Conservation (phyloP, 495 filamentous ascomycete species). For the Pseudotulostoma volvatum region DNA sequence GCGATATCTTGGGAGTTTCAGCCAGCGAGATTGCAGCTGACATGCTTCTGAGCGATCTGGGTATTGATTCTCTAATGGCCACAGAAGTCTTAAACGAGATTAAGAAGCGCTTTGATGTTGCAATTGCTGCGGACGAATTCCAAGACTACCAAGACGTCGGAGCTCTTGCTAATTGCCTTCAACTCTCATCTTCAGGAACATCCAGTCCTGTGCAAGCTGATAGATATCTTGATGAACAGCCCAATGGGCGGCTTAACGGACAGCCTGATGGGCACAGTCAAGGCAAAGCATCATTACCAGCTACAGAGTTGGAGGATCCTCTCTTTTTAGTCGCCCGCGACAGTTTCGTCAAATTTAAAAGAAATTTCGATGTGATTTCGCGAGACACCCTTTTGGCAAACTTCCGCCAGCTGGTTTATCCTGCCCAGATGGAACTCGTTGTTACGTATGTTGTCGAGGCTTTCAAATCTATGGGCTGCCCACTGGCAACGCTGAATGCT, state of each 20-base stretch:
- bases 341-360: slow-evolving; percentile 8
- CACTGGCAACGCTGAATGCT: slow-evolving; percentile 13
- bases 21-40: slow-evolving; percentile 17
- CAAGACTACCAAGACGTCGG: slow-evolving; percentile 3
- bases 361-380: slow-evolving; percentile 13
- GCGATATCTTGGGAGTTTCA: slow-evolving; percentile 20
- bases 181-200: background rate
- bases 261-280: background rate
- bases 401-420: too few relatives aligned
- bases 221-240: too few relatives aligned
- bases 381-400: too few relatives aligned
- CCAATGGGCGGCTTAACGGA: slow-evolving; percentile 1
- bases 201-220: too few relatives aligned
- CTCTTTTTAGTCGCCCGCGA: slow-evolving; percentile 1
- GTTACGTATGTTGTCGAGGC: slow-evolving; percentile 25
- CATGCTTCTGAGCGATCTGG: slow-evolving; percentile 23
- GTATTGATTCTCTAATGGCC: slow-evolving; percentile 35
- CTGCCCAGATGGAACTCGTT: slow-evolving; percentile 20
- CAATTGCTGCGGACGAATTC: slow-evolving; percentile 9
- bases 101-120: slow-evolving; percentile 20
- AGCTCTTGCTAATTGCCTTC: slow-evolving; percentile 1
- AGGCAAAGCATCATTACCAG: background rate
- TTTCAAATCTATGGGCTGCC: slow-evolving; percentile 26
- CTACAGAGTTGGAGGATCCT: background rate
- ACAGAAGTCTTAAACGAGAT: slow-evolving; percentile 34